A percentile compares a stretch with the other conserved stretches of the same genome.
Conservation (phyloP, 306 rosid genomes). For the Vigna trinervia region DNA sequence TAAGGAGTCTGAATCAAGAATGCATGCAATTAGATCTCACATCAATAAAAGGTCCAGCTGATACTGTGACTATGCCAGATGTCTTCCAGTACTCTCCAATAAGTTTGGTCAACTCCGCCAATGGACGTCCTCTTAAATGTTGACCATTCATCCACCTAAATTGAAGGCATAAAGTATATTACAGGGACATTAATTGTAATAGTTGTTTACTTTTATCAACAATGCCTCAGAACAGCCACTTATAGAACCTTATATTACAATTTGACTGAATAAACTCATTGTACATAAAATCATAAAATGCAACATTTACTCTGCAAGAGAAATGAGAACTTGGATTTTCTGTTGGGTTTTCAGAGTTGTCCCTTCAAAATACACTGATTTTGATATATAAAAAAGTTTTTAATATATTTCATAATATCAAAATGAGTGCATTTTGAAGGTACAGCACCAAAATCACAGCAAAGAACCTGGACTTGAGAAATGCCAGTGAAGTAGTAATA, state of each 20-base stretch:
- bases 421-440: too few species aligned
- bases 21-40: constrained; percentile 57
- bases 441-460: too few species aligned
- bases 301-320: constrained; percentile 24
- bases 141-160: constrained; percentile 99
- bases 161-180: constrained; percentile 14
- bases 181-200: constrained; percentile 20
- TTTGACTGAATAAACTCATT: constrained; percentile 18
- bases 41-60: constrained; percentile 72
- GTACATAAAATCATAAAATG: constrained; percentile 13
- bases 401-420: too few species aligned
- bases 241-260: constrained; percentile 1
- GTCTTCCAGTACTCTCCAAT: constrained; percentile 82
- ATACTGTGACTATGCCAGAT: constrained; percentile 64
- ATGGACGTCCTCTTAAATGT: constrained; percentile 76
- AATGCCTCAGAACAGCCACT: constrained; percentile 30
- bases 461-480: too few species aligned
- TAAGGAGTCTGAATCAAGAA: constrained; percentile 34
- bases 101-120: constrained; percentile 69
- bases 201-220: neutral
- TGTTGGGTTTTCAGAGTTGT: too few species aligned
- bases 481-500: too few species aligned
- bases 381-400: too few species aligned
- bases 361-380: too few species aligned
- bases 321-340: too few species aligned